A percentile compares a stretch with the other conserved stretches of the same genome.
These are phyloP conservation scores for Pichia membranifaciens DNA, from an alignment of 805 yeast species.

Conservation along the genomic window DNA sequence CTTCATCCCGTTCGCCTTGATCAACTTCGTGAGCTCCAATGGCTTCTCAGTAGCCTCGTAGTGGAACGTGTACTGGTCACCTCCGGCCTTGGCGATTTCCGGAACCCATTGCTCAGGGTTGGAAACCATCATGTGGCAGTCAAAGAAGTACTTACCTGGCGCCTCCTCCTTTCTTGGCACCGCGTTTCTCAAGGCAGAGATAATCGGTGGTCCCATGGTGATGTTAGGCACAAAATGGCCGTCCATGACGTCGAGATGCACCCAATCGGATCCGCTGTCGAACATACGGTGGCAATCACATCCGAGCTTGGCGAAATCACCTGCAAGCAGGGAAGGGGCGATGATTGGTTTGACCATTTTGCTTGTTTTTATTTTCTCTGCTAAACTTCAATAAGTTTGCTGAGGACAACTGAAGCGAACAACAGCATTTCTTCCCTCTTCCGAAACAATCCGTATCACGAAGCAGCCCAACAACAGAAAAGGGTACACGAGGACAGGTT, in stretches of 20 bases:
- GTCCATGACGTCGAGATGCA: constrained; percentile 97
- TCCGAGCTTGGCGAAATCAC: constrained; percentile 86
- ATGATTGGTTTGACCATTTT: constrained; percentile 72
- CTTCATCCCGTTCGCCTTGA: constrained; percentile 76
- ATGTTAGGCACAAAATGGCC: constrained; percentile 98
- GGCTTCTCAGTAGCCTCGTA: constrained; percentile 87
- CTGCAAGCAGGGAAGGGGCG: constrained; percentile 92
- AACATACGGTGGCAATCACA: constrained; percentile 80
- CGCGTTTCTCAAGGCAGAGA: constrained; percentile 65
- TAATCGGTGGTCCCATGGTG: constrained; percentile 89
- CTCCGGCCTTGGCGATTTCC: constrained; percentile 89
- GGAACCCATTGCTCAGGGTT: constrained; percentile 91
- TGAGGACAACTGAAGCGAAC: too few relatives aligned
- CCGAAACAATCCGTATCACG: too few relatives aligned
- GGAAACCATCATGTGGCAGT: constrained; percentile 98
- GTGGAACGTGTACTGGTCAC: constrained; percentile 94
- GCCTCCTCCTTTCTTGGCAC: constrained; percentile 48
- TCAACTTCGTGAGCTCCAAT: constrained; percentile 61
- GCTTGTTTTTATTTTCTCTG: background rate
- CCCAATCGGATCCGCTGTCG: constrained; percentile 87
- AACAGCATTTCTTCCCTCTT: too few relatives aligned
- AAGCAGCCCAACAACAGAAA: too few relatives aligned
- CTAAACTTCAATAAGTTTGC: too few relatives aligned
- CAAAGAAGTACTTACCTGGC: constrained; percentile 47
- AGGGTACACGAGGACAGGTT: too few relatives aligned